Conservation (phyloP, 2,329 filamentous ascomycete genomes). For the Alternaria dauci region DNA sequence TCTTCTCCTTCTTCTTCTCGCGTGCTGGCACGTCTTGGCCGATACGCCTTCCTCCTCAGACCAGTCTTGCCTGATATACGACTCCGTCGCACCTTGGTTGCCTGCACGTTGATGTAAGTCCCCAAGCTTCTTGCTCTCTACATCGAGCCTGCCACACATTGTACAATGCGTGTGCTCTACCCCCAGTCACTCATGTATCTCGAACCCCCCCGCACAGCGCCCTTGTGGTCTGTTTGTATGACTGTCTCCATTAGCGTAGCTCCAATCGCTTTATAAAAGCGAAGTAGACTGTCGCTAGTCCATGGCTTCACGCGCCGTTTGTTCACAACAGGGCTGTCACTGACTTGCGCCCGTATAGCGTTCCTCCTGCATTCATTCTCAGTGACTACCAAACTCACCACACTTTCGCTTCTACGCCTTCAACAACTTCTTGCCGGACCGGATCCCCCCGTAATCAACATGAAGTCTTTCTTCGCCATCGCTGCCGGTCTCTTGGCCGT, state of each 20-base stretch:
- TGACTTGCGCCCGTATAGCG: conserved; percentile 30
- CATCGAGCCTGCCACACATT: conserved; percentile 21
- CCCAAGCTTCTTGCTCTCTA: conserved; percentile 15
- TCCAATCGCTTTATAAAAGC: conserved; percentile 22
- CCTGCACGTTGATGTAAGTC: conserved; percentile 49
- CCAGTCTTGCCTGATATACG: conserved; percentile 33
- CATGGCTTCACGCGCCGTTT: conserved; percentile 16
- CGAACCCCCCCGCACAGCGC: conserved; percentile 27
- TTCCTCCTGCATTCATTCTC: conserved; percentile 31
- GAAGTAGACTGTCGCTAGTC: conserved; percentile 22
- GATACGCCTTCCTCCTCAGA: conserved; percentile 38
- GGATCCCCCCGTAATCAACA: conserved; percentile 39
- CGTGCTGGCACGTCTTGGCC: conserved; percentile 54
- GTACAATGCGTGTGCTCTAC: conserved; percentile 19
- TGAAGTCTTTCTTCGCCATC: conserved; percentile 43
- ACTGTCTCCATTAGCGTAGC: conserved; percentile 22
- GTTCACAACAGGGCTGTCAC: conserved; percentile 19
- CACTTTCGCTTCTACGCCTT: conserved; percentile 23
- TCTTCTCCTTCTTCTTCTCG: conserved; percentile 26
- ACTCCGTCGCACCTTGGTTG: conserved; percentile 38
- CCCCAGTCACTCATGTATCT: conserved; percentile 12
- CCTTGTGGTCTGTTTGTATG: conserved; percentile 10
- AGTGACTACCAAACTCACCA: conserved; percentile 26
- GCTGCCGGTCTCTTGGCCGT: conserved; percentile 40
- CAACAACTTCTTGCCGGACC: conserved; percentile 29